These are phyloP conservation scores for Auxenochlorella pyrenoidosa DNA, from an alignment of 139 green algal genomes.

Conservation along the genomic window DNA sequence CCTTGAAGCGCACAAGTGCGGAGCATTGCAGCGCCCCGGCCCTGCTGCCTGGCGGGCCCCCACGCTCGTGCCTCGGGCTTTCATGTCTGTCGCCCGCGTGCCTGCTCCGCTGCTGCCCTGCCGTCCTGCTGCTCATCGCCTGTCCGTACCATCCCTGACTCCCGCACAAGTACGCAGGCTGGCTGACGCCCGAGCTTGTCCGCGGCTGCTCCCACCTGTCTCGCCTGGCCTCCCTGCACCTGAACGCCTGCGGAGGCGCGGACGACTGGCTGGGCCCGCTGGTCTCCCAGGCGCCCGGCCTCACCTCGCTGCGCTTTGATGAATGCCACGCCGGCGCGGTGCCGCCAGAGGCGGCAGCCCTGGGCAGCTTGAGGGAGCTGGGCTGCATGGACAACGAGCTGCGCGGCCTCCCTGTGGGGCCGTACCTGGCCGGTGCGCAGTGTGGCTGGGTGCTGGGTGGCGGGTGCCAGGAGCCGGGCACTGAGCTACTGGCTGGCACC, in stretches of 20 bases:
- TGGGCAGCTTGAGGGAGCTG: neutral
- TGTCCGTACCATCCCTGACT: too few relatives aligned
- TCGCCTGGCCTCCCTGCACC: neutral
- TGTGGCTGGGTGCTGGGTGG: neutral
- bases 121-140: too few relatives aligned
- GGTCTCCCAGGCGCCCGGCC: neutral
- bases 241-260: neutral
- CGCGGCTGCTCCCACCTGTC: neutral
- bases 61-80: too few relatives aligned
- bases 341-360: neutral
- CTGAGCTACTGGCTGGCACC: neutral
- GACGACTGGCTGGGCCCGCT: neutral
- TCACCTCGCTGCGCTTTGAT: neutral
- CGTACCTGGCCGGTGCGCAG: neutral
- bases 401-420: neutral
- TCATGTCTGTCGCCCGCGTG: too few relatives aligned
- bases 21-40: neutral
- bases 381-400: neutral
- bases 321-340: neutral
- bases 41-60: too few relatives aligned
- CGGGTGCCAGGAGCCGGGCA: neutral
- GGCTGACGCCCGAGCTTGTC: neutral
- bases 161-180: too few relatives aligned
- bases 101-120: too few relatives aligned
- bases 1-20: neutral